These are phyloP conservation scores for Backusella liffmaniae DNA, from an alignment of 192 early-diverging fungal species.

Conservation along the genomic window DNA sequence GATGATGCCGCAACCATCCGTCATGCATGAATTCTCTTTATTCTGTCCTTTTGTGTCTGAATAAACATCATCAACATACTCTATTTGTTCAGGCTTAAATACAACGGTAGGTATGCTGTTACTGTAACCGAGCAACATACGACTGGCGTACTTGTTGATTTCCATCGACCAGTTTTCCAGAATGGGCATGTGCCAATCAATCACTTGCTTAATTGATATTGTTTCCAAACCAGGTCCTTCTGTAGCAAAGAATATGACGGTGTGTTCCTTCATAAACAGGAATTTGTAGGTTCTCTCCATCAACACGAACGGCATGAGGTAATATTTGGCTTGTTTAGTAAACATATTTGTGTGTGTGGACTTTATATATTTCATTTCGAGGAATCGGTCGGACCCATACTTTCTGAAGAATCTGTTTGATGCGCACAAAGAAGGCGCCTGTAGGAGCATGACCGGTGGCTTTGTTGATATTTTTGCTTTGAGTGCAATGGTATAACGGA, in stretches of 20 bases:
- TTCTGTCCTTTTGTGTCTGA: not conserved
- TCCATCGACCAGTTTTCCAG: slow-evolving; percentile 22
- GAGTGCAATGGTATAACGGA: not conserved
- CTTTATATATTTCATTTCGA: slow-evolving; percentile 22
- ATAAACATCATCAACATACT: slow-evolving; percentile 23
- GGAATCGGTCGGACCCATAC: slow-evolving; percentile 28
- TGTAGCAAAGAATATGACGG: slow-evolving; percentile 34
- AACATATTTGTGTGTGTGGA: not conserved
- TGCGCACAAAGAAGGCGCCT: slow-evolving; percentile 11
- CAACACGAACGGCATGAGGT: slow-evolving; percentile 23
- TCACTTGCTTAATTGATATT: slow-evolving; percentile 18
- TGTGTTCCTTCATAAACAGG: slow-evolving; percentile 33
- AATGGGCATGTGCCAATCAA: slow-evolving; percentile 36
- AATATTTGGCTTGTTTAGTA: not conserved
- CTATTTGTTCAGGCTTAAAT: slow-evolving; percentile 26
- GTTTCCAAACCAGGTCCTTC: slow-evolving; percentile 12
- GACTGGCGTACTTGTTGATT: slow-evolving; percentile 26
- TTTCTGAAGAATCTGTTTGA: slow-evolving; percentile 36
- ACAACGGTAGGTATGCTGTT: slow-evolving; percentile 25
- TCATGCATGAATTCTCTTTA: slow-evolving; percentile 26
- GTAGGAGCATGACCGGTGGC: not conserved
- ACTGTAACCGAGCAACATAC: slow-evolving; percentile 36
- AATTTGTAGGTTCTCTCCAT: slow-evolving; percentile 26
- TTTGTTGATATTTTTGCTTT: not conserved
- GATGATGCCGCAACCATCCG: slow-evolving; percentile 40